phyloP scores from a whole-genome alignment of 78 protist species.

The Planoprotostelium fungivorum region DNA sequence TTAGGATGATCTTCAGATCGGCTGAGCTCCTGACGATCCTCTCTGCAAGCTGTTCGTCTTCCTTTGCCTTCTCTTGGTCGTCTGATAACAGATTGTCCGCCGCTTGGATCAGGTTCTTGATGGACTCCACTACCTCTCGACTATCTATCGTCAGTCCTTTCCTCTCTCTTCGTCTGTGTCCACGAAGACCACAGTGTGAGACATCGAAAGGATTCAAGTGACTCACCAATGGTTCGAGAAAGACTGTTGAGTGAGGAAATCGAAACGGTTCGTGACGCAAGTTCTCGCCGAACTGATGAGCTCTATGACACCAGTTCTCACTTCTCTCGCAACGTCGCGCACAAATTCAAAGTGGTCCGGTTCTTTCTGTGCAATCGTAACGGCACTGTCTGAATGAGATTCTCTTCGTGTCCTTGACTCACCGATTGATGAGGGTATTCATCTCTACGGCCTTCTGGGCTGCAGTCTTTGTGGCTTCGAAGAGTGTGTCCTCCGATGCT shows the following conservation, averaged over 20 bases:
- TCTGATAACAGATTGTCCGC: neutral
- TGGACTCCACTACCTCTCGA: neutral
- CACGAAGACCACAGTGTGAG: too few relatives aligned
- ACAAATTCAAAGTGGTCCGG: neutral
- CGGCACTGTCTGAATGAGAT: too few relatives aligned
- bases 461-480: neutral
- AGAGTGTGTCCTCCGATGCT: neutral
- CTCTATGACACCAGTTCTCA: neutral
- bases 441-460: neutral
- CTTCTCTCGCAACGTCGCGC: neutral
- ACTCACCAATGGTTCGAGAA: neutral
- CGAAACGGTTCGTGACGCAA: neutral
- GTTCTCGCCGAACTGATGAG: neutral
- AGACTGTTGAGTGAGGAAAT: neutral
- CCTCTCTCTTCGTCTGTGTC: too few relatives aligned
- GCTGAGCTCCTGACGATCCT: neutral
- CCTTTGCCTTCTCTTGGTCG: neutral
- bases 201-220: too few relatives aligned
- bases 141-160: too few relatives aligned
- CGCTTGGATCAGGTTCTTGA: neutral
- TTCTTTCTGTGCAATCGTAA: neutral
- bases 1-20: neutral
- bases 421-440: neutral
- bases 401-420: too few relatives aligned
- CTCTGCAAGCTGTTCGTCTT: neutral